Percentiles rank a stretch among this genome's conserved stretches.
Evolutionary conservation across 495 filamentous ascomycete species (phyloP).

Genomic region (Paragyromitra xinjiangensis): DNA sequence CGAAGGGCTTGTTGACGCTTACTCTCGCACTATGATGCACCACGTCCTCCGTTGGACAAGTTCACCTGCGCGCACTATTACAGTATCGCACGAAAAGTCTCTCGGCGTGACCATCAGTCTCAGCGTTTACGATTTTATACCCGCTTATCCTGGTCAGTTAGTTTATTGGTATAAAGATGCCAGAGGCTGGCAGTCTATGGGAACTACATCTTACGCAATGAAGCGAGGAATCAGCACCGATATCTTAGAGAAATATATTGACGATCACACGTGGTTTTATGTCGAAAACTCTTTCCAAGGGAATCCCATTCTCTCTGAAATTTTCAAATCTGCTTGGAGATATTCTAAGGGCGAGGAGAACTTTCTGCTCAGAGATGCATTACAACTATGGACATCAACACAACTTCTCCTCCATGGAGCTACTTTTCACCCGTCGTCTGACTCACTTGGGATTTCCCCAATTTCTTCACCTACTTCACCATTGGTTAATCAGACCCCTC

Average conservation of each 20-base stretch:
- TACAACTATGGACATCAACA: constrained; percentile 57
- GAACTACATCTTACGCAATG: constrained; percentile 56
- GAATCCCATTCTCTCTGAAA: constrained; percentile 55
- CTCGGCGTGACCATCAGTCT: constrained; percentile 52
- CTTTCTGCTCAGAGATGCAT: constrained; percentile 52
- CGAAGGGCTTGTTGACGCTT: constrained; percentile 56
- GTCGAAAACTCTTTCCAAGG: constrained; percentile 54
- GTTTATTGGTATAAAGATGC: constrained; percentile 56
- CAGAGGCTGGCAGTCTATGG: constrained; percentile 54
- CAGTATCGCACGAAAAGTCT: constrained; percentile 54
- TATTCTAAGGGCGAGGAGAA: constrained; percentile 56
- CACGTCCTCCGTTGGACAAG: constrained; percentile 55
- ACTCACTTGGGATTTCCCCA: constrained; percentile 51
- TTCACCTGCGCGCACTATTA: constrained; percentile 45
- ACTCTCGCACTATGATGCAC: constrained; percentile 58
- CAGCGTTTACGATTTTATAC: constrained; percentile 56
- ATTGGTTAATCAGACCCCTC: constrained; percentile 46
- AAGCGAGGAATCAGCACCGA: constrained; percentile 56
- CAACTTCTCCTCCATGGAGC: constrained; percentile 56
- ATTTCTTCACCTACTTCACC: constrained; percentile 52
- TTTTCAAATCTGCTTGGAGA: constrained; percentile 53
- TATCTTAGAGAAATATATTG: constrained; percentile 57
- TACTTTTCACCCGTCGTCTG: constrained; percentile 51
- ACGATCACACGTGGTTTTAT: constrained; percentile 55
- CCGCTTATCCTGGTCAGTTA: constrained; percentile 52